Evolutionary conservation across 1,284 basidiomycete genomes (phyloP).

Genomic region (Rhodotorula sp.): DNA sequence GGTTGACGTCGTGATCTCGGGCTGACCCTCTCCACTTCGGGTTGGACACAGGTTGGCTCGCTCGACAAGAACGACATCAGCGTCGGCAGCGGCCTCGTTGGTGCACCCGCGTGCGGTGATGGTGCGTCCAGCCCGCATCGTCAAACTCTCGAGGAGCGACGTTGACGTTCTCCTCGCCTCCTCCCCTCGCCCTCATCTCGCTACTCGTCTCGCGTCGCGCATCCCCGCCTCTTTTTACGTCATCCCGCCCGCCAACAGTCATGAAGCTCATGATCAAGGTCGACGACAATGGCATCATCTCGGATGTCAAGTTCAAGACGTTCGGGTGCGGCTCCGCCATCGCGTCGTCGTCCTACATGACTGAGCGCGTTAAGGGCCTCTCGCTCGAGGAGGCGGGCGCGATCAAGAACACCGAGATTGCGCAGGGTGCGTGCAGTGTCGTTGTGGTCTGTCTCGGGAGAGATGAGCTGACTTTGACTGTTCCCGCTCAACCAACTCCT

Average conservation of each 20-base stretch:
- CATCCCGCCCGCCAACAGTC: conserved; percentile 58
- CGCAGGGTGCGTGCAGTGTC: conserved; percentile 58
- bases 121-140: conserved; percentile 46
- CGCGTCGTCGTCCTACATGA: conserved; percentile 95
- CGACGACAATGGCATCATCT: conserved; percentile 87
- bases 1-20: conserved; percentile 15
- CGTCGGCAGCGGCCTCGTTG: conserved; percentile 97
- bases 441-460: too few relatives aligned
- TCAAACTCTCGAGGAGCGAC: neutral
- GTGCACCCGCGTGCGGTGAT: conserved; percentile 86
- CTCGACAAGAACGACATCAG: conserved; percentile 86
- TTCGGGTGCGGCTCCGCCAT: conserved; percentile 97
- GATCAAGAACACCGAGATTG: conserved; percentile 99
- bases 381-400: conserved; percentile 89
- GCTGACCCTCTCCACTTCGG: conserved; percentile 11
- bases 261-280: conserved; percentile 99
- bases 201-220: neutral
- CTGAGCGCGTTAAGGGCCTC: conserved; percentile 94
- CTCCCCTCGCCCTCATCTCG: too few relatives aligned
- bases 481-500: too few relatives aligned
- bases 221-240: neutral
- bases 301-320: conserved; percentile 98
- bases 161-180: neutral
- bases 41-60: conserved; percentile 74
- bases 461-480: too few relatives aligned